Evolutionary conservation across 1,139 yeast genomes (phyloP).

Genomic region (Suhomyces anneliseae): DNA sequence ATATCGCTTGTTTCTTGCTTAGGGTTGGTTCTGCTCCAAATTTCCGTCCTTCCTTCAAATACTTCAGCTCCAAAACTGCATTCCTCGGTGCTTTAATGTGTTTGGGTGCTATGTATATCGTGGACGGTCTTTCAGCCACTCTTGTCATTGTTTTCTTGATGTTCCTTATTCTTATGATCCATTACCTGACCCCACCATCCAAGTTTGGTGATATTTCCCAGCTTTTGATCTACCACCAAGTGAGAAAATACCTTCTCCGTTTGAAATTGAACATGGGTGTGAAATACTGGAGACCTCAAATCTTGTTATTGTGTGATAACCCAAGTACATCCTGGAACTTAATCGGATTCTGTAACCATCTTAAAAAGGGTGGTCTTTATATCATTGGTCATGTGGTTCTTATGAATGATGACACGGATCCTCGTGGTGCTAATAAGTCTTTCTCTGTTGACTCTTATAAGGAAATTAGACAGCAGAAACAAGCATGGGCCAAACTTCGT

Average conservation of each 20-base stretch:
- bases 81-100: slow-evolving; percentile 69
- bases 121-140: slow-evolving; percentile 87
- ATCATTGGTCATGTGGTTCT: slow-evolving; percentile 89
- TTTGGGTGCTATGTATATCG: slow-evolving; percentile 85
- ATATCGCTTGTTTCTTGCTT: slow-evolving; percentile 85
- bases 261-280: slow-evolving; percentile 84
- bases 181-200: slow-evolving; percentile 89
- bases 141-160: slow-evolving; percentile 66
- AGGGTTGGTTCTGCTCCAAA: slow-evolving; percentile 93
- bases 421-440: slow-evolving; percentile 12
- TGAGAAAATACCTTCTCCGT: slow-evolving; percentile 79
- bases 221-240: slow-evolving; percentile 90
- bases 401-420: slow-evolving; percentile 43
- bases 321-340: slow-evolving; percentile 91
- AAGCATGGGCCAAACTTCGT: slow-evolving; percentile 81
- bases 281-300: slow-evolving; percentile 97
- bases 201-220: slow-evolving; percentile 98
- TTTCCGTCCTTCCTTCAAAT: slow-evolving; percentile 90
- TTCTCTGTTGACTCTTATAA: slow-evolving; percentile 44
- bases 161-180: slow-evolving; percentile 72
- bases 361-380: slow-evolving; percentile 92
- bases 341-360: slow-evolving; percentile 89
- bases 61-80: slow-evolving; percentile 82
- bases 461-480: slow-evolving; percentile 69
- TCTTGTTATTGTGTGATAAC: slow-evolving; percentile 79